Evolutionary conservation across 352 stramenopile species (phyloP).

Genomic region (Phytophthora sansomeana): DNA sequence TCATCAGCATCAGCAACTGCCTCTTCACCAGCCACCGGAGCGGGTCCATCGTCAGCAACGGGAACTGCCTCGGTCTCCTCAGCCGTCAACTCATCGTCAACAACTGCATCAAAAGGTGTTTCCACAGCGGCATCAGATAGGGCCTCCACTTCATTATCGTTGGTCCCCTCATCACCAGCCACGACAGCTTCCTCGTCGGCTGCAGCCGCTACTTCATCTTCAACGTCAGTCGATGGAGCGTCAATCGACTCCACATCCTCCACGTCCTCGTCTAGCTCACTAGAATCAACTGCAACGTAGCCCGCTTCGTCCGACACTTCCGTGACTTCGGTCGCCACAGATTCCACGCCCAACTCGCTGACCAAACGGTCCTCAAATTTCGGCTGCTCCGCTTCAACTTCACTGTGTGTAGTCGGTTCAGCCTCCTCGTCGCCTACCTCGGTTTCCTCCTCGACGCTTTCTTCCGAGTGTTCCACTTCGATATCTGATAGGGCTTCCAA

Average conservation of each 20-base stretch:
- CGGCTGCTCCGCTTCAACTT: constrained; percentile 12
- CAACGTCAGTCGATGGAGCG: background rate
- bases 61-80: too few species aligned
- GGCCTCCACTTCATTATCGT: too few species aligned
- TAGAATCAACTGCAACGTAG: background rate
- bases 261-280: constrained; percentile 6
- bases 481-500: constrained; percentile 6
- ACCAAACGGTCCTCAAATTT: constrained; percentile 10
- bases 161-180: background rate
- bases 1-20: too few species aligned
- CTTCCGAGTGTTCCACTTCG: background rate
- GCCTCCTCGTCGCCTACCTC: background rate
- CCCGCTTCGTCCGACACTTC: constrained; percentile 11
- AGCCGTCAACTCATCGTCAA: too few species aligned
- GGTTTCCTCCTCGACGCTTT: constrained; percentile 5
- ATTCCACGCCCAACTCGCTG: constrained; percentile 12
- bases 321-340: constrained; percentile 29
- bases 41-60: too few species aligned
- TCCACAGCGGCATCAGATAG: too few species aligned
- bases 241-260: constrained; percentile 3
- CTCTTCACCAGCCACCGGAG: too few species aligned
- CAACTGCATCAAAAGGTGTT: too few species aligned
- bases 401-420: background rate
- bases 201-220: background rate
- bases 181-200: background rate